These are phyloP conservation scores for Candida hungchunana DNA, from an alignment of 805 yeast species.

Conservation along the genomic window DNA sequence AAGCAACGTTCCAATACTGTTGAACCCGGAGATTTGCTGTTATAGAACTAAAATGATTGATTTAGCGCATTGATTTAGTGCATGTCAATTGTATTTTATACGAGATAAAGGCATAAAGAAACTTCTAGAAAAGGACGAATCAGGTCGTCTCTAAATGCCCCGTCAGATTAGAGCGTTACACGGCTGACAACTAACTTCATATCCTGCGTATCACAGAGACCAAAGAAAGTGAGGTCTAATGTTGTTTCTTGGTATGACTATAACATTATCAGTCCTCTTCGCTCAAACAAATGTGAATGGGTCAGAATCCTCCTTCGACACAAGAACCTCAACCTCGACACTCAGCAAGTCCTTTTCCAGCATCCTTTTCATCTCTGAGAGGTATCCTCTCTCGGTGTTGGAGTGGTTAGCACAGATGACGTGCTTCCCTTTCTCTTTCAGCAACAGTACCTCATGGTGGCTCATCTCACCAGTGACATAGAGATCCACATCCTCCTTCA, in stretches of 20 bases:
- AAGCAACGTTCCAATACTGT: not conserved
- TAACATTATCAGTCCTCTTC: not conserved
- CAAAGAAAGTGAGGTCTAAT: not conserved
- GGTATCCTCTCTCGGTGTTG: conserved; percentile 87
- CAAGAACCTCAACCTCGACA: conserved; percentile 9
- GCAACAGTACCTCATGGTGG: conserved; percentile 81
- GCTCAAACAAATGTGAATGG: conserved; percentile 19
- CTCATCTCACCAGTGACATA: conserved; percentile 90
- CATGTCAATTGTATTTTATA: too few relatives aligned
- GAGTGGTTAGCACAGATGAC: conserved; percentile 85
- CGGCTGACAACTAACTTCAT: too few relatives aligned
- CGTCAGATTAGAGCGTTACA: too few relatives aligned
- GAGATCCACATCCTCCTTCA: conserved; percentile 47
- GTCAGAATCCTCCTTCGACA: conserved; percentile 23
- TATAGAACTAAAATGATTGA: too few relatives aligned
- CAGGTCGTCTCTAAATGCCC: too few relatives aligned
- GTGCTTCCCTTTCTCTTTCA: conserved; percentile 65
- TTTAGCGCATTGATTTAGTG: too few relatives aligned
- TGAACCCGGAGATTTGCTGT: too few relatives aligned
- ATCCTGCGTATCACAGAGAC: too few relatives aligned
- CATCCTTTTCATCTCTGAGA: conserved; percentile 47
- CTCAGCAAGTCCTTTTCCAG: conserved; percentile 9
- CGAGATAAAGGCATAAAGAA: too few relatives aligned
- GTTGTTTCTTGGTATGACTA: not conserved
- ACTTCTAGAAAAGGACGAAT: too few relatives aligned